A percentile compares a stretch with the other conserved stretches of the same genome.
Evolutionary conservation across 2,329 filamentous ascomycete species (phyloP).

Genomic region (Colletotrichum costaricense): DNA sequence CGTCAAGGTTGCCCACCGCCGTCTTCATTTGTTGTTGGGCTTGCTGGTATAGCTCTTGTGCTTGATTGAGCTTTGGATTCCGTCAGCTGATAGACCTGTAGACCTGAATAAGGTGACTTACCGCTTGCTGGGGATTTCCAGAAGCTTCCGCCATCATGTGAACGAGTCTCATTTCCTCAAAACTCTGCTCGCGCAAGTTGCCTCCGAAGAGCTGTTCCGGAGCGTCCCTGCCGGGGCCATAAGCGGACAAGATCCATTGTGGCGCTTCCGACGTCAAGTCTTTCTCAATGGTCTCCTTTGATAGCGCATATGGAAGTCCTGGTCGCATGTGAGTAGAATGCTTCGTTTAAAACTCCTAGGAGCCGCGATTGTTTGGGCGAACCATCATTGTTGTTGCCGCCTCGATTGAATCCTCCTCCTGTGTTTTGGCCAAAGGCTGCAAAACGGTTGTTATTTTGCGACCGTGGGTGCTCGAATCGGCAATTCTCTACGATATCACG

Average conservation of each 20-base stretch:
- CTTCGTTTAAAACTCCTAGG: neutral
- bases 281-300: conserved; percentile 67
- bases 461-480: conserved; percentile 64
- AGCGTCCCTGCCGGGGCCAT: conserved; percentile 80
- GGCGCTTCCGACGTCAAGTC: conserved; percentile 81
- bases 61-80: conserved; percentile 64
- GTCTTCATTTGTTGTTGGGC: conserved; percentile 78
- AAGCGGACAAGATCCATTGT: conserved; percentile 87
- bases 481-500: conserved; percentile 56
- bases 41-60: conserved; percentile 70
- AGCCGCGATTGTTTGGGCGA: neutral
- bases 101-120: conserved; percentile 44
- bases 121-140: conserved; percentile 68
- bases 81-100: neutral
- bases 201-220: conserved; percentile 89
- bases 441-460: conserved; percentile 35
- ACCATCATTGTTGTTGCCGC: conserved; percentile 34
- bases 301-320: conserved; percentile 61
- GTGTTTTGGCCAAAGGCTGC: conserved; percentile 34
- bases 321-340: neutral
- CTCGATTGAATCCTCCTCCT: conserved; percentile 34
- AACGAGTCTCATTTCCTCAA: conserved; percentile 86
- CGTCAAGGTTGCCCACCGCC: conserved; percentile 76
- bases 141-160: conserved; percentile 70
- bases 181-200: conserved; percentile 81